These are phyloP conservation scores for Verbena officinalis DNA, from an alignment of 257 asterid species.

Conservation along the genomic window DNA sequence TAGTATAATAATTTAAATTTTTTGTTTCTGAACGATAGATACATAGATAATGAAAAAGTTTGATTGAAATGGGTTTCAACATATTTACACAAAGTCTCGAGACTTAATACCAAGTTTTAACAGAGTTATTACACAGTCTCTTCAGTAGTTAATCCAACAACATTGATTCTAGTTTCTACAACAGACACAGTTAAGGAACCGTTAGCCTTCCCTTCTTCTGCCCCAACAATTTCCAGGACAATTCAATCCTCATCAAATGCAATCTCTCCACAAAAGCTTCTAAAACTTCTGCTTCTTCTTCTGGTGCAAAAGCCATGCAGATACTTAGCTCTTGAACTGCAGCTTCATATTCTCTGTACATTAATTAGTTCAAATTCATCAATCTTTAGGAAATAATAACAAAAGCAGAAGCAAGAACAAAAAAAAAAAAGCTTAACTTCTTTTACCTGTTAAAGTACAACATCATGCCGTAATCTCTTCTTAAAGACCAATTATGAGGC, in stretches of 20 bases:
- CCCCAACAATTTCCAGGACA: slow-evolving; percentile 68
- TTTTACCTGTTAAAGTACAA: slow-evolving; percentile 76
- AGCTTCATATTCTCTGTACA: slow-evolving; percentile 72
- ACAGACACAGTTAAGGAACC: slow-evolving; percentile 40
- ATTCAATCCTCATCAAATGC: slow-evolving; percentile 69
- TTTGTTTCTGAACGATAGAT: too few species aligned
- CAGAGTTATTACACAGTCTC: too few species aligned
- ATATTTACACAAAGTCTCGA: too few species aligned
- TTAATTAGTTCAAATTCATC: neutral
- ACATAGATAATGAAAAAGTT: too few species aligned
- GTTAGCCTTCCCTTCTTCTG: slow-evolving; percentile 52
- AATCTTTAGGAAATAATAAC: neutral
- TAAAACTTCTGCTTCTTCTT: slow-evolving; percentile 72
- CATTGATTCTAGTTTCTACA: neutral
- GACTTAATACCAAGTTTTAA: too few species aligned
- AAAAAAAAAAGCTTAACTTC: neutral
- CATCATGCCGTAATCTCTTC: slow-evolving; percentile 94
- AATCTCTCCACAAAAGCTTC: slow-evolving; percentile 83
- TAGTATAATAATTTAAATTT: too few species aligned
- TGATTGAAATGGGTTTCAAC: too few species aligned
- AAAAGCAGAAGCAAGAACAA: neutral
- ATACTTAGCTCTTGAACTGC: slow-evolving; percentile 97
- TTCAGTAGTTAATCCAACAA: too few species aligned
- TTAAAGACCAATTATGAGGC: slow-evolving; percentile 87
- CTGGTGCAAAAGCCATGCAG: slow-evolving; percentile 97